phyloP scores from a whole-genome alignment of 306 rosid genomes.

The Ormosia semicastrata region DNA sequence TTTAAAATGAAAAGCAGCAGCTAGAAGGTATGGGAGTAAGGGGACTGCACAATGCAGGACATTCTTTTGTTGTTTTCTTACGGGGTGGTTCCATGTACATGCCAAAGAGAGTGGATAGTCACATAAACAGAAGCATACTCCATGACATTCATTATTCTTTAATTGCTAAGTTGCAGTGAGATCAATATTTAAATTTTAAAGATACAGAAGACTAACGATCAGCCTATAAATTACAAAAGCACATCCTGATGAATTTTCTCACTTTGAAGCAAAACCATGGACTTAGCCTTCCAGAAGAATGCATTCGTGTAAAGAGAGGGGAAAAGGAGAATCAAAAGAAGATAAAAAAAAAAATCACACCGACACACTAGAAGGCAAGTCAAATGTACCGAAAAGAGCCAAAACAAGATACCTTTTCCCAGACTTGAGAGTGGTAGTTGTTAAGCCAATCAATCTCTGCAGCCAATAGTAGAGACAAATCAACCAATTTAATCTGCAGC shows the following conservation, averaged over 20 bases:
- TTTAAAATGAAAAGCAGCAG: constrained; percentile 7
- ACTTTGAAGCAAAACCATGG: constrained; percentile 14
- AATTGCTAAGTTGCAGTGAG: not conserved
- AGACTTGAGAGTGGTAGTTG: constrained; percentile 78
- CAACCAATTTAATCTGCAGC: constrained; percentile 88
- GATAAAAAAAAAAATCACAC: not conserved
- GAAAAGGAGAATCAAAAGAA: not conserved
- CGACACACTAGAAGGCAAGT: not conserved
- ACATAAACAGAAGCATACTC: not conserved
- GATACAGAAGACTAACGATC: not conserved
- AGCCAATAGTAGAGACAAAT: constrained; percentile 70
- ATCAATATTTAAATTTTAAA: not conserved
- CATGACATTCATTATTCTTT: not conserved
- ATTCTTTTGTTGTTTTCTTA: not conserved
- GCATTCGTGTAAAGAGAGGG: not conserved
- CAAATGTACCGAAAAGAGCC: not conserved
- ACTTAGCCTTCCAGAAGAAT: not conserved
- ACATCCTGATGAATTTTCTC: not conserved
- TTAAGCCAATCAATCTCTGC: constrained; percentile 78
- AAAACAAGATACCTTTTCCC: constrained; percentile 76
- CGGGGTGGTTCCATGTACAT: not conserved
- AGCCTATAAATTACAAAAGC: not conserved
- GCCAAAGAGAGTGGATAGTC: not conserved
- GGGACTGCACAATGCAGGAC: not conserved
- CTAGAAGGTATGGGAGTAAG: not conserved